Evolutionary conservation across 2,329 filamentous ascomycete species (phyloP).

Genomic region (Chrysoporthe cubensis): DNA sequence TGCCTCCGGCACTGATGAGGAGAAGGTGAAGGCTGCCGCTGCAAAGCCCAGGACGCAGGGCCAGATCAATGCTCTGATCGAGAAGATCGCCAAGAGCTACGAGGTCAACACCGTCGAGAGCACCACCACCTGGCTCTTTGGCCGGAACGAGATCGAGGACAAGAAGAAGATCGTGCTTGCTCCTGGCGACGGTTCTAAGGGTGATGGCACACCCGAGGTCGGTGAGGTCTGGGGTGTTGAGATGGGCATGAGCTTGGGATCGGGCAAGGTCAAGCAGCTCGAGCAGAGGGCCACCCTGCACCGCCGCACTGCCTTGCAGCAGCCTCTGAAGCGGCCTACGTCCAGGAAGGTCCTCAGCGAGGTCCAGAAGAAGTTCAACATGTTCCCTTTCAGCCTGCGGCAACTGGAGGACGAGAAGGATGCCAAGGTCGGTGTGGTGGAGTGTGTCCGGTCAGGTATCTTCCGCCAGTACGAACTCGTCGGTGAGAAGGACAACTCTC

Average conservation of each 20-base stretch:
- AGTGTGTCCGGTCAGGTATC: conserved; percentile 91
- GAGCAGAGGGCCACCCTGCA: conserved; percentile 89
- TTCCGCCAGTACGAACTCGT: conserved; percentile 96
- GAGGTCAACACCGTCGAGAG: conserved; percentile 94
- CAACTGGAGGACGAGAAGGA: conserved; percentile 96
- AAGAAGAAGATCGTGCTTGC: conserved; percentile 96
- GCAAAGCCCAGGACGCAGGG: conserved; percentile 83
- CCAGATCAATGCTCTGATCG: conserved; percentile 84
- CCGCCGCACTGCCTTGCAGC: conserved; percentile 89
- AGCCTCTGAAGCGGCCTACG: conserved; percentile 90
- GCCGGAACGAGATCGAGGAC: conserved; percentile 95
- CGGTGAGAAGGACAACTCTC: conserved; percentile 85
- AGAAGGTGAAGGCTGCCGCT: conserved; percentile 87
- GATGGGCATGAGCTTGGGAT: conserved; percentile 87
- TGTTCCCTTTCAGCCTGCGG: conserved; percentile 95
- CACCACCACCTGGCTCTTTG: conserved; percentile 96
- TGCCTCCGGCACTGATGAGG: conserved; percentile 83
- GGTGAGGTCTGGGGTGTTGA: conserved; percentile 98
- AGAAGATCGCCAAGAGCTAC: conserved; percentile 90
- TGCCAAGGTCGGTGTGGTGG: conserved; percentile 92
- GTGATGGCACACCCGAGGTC: conserved; percentile 85
- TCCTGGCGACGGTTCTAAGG: conserved; percentile 81
- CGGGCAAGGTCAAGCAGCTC: conserved; percentile 92
- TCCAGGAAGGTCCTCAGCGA: conserved; percentile 92
- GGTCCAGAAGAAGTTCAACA: conserved; percentile 95